Conservation (phyloP, 108 stramenopile species). For the Pseudonitzschia delicatissima region DNA sequence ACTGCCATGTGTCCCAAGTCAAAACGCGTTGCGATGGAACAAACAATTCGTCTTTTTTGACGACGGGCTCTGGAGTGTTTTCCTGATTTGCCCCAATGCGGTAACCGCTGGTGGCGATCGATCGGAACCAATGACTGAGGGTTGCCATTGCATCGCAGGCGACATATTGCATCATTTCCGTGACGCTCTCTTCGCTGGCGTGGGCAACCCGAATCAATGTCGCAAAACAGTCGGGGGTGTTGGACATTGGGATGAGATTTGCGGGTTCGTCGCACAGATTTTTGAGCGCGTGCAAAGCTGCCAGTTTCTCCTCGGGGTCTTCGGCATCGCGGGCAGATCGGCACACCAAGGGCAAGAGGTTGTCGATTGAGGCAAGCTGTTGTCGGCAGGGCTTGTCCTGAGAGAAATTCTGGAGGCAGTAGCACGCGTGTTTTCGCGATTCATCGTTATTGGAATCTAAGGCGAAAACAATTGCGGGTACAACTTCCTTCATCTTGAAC, state of each 20-base stretch:
- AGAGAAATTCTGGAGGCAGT: conserved; percentile 74
- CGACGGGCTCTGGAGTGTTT: not conserved
- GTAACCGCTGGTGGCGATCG: conserved; percentile 55
- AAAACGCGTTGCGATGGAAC: conserved; percentile 45
- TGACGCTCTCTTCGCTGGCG: conserved; percentile 37
- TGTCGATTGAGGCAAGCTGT: conserved; percentile 52
- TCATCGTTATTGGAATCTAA: conserved; percentile 52
- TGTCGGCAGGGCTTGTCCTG: conserved; percentile 73
- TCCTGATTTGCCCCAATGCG: conserved; percentile 13
- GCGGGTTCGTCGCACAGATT: conserved; percentile 82
- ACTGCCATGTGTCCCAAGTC: conserved; percentile 49
- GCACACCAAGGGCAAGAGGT: conserved; percentile 52
- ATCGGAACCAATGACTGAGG: conserved; percentile 76
- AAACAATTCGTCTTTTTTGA: conserved; percentile 28
- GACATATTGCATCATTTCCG: conserved; percentile 54
- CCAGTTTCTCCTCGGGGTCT: conserved; percentile 40
- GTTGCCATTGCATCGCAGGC: conserved; percentile 84
- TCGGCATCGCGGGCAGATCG: conserved; percentile 33
- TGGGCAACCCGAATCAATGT: conserved; percentile 71
- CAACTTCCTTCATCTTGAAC: conserved; percentile 44
- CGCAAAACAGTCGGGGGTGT: conserved; percentile 71
- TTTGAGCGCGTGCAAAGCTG: conserved; percentile 68
- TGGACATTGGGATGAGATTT: conserved; percentile 82
- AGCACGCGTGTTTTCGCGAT: conserved; percentile 58
- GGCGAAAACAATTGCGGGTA: conserved; percentile 63